These are phyloP conservation scores for Pseudogymnoascus sp. DNA, from an alignment of 2,329 filamentous ascomycete genomes.

Conservation along the genomic window DNA sequence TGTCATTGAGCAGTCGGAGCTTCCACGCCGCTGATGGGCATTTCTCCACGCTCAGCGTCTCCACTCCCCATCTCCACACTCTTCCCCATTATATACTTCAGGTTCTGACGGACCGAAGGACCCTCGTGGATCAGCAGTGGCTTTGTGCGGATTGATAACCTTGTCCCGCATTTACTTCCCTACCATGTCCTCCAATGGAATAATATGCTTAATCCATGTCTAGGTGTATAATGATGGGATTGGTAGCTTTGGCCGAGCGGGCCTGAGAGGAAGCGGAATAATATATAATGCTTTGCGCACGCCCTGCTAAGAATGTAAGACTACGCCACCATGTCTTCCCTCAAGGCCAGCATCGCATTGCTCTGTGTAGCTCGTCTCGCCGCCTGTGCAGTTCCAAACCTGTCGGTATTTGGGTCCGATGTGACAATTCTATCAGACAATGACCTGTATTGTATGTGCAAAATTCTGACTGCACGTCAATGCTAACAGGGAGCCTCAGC, in stretches of 20 bases:
- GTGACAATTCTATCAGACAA: slow-evolving; percentile 13
- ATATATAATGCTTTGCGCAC: neutral
- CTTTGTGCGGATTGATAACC: slow-evolving; percentile 14
- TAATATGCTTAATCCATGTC: neutral
- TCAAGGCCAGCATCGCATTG: neutral
- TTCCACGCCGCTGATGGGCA: neutral
- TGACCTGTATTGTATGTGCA: slow-evolving; percentile 11
- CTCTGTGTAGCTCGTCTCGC: neutral
- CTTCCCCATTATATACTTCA: neutral
- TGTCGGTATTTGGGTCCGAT: slow-evolving; percentile 1
- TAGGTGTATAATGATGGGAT: neutral
- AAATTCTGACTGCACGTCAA: neutral
- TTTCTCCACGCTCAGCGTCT: neutral
- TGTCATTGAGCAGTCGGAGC: neutral
- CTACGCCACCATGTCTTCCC: neutral
- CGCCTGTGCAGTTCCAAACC: neutral
- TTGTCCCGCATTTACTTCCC: neutral
- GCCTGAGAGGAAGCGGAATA: neutral
- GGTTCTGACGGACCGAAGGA: slow-evolving; percentile 13
- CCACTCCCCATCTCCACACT: neutral
- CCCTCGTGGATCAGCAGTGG: slow-evolving; percentile 14
- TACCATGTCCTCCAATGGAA: neutral
- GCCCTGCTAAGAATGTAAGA: neutral
- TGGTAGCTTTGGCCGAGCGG: neutral
- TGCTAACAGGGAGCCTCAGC: neutral